phyloP scores from a whole-genome alignment of 2,329 filamentous ascomycete species.

The Cercospora zeae-maydis region DNA sequence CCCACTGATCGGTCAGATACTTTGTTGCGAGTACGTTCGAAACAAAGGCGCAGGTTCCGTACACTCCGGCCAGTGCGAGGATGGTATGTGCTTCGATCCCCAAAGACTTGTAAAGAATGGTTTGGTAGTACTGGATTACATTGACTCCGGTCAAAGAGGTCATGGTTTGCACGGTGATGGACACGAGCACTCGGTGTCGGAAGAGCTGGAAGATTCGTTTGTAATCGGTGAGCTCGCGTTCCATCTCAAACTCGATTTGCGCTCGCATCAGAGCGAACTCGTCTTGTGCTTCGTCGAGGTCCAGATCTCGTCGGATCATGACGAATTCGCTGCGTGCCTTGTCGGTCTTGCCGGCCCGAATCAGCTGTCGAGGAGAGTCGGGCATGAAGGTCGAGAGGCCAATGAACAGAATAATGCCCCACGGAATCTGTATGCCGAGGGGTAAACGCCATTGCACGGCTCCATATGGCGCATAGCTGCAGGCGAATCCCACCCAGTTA shows the following conservation, averaged over 20 bases:
- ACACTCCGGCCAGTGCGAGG: slow-evolving; percentile 53
- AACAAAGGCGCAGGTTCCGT: slow-evolving; percentile 52
- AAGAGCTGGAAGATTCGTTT: slow-evolving; percentile 53
- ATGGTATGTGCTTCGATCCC: slow-evolving; percentile 51
- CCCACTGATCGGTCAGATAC: slow-evolving; percentile 57
- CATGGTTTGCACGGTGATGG: slow-evolving; percentile 57
- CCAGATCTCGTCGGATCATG: slow-evolving; percentile 48
- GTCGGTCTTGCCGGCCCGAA: slow-evolving; percentile 50
- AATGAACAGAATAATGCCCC: slow-evolving; percentile 54
- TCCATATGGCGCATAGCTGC: slow-evolving; percentile 53
- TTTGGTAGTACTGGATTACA: slow-evolving; percentile 49
- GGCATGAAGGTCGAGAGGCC: slow-evolving; percentile 56
- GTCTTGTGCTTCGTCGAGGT: slow-evolving; percentile 44
- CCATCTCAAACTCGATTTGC: slow-evolving; percentile 53
- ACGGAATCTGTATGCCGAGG: slow-evolving; percentile 54
- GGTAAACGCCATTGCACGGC: slow-evolving; percentile 54
- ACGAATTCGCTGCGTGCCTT: slow-evolving; percentile 49
- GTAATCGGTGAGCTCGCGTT: slow-evolving; percentile 53
- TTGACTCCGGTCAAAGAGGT: slow-evolving; percentile 57
- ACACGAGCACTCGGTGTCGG: slow-evolving; percentile 51
- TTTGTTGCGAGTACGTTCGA: slow-evolving; percentile 52
- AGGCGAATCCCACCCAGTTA: slow-evolving; percentile 58
- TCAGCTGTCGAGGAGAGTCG: slow-evolving; percentile 53
- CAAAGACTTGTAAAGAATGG: slow-evolving; percentile 54
- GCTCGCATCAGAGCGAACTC: slow-evolving; percentile 55